Base-by-base conservation (phyloP, 495 filamentous ascomycete species). In the Penicillium cinerascens region DNA sequence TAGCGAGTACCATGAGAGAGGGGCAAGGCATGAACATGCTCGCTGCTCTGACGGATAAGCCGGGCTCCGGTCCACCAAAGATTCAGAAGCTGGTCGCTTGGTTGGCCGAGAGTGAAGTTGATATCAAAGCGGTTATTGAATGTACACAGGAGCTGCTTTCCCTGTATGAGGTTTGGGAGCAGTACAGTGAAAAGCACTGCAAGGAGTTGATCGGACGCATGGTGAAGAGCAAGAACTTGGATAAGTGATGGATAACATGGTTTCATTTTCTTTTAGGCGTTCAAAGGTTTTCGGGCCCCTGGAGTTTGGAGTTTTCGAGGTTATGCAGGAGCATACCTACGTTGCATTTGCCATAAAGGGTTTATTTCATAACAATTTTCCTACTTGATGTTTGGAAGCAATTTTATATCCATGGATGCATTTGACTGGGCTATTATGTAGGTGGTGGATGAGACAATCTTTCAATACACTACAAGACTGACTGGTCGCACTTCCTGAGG, bases 131-230 rank as follows among this genome's bases (percentile, higher is more conserved):
- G 18, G 85, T 96, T 63, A 86, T 96, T 40, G 92, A 97, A 62
- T 92, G 87, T 68, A 91, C 88, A 0, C 93, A 98, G 70, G 95
- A 97, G 73, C 80, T 97, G 45, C 90, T 98, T 38, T 95, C 91
- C 4, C 80, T 98, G 54, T 98, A 97, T 70, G 91, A 96, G 67
- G 80, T 89, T 27, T 90, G 91, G 77, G 93, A 98, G 65, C 78
- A 83, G 59, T 96, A 92, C 61, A 89, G 84, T 55, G 92, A 97
- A 61, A 92, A 93, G 69, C 72, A 73, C 16, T 87, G 83, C 60
- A 88, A 85, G 65, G 87, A 89, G 52, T 78, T 88, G 52, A 85
- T 98, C 58, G 84, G 81, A 20, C 78, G 89, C 38, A 91, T 92
- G 73, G 82, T 96, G 45, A 95, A 93, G 71, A 85, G 82, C 23